Base-by-base conservation (phyloP, 148 eudicot genomes). In the Rhododendron vialii region DNA sequence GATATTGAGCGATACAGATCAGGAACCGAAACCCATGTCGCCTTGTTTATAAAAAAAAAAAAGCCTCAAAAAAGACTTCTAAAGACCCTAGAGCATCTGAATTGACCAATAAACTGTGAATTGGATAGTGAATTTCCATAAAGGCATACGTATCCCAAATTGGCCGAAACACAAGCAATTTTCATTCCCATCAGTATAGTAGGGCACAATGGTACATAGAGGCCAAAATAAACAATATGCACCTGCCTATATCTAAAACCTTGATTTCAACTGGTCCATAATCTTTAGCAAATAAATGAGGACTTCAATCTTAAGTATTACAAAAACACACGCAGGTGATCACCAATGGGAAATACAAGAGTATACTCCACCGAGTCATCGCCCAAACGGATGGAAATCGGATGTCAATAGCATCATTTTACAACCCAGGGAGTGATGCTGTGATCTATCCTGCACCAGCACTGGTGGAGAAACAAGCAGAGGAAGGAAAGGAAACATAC, bases 351-450 rank as follows among this genome's bases (percentile, higher is more conserved):
- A 92, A 86, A 69, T 92, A 92, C 89, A 92, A 90, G 90, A 92
- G 94, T 71, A 88, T 90, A 55, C 30, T 90, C 74, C 94, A 92
- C 78, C 80, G 94, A 33, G 94, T 92, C 45, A 80, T 92, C 5
- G 92, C 94, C 9, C 92, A 89, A 80, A 87, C 90, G 7, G 91
- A 92, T 65, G 92, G 94, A 7, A 87, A 80, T n/a, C 61, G 94
- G 77, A 92, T 92, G 94, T 92, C 94, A 13, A 69, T 92, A 28
- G 94, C 94, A 48, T 90, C 94, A 13, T 92, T 92, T 86, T 92
- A 92, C 88, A 92, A 92, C 67, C 94, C 94, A 4, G 94, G 92
- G 2, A 88, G 80, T 24, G 94, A 92, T 24, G 94, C 94, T 3
- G 94, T 92, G 75, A 92, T 92, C 83, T 89, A 88, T 81, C 92